Evolutionary conservation across 2,329 filamentous ascomycete genomes (phyloP), one percentile per base, ranked within the genome.

Genomic region (Canariomyces notabilis): DNA sequence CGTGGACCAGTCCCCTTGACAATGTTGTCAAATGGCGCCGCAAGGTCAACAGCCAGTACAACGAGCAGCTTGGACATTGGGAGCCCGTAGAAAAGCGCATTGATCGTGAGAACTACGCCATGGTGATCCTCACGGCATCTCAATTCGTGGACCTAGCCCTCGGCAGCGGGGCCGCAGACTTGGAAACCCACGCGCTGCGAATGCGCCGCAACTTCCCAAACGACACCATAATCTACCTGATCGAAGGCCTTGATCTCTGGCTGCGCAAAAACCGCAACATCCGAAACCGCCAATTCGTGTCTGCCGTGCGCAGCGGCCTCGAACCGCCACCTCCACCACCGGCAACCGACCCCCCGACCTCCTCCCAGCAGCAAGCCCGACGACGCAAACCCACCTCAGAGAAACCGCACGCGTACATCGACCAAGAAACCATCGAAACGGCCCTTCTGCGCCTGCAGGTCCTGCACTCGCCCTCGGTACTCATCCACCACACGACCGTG

Each of bases 401-500:
- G 7, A 29, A 29, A 46, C 63, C 61, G 21, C 61, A 55, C 37
- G 68, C 75, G 29, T 76, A 80, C 43, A 68, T 90, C 20, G 77
- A 84, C 45, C 83, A 89, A 48, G 80, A 87, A 53, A 61, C 69
- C 18, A 70, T 90, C 36, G 86, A 90, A 59, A 82, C 87, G 55
- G 82, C 83, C 4, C 69, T 90, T 3, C 69, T 91, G 9, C 71
- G 77, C 14, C 67, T 91, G 4, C 87, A 91, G 61, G 73, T 90
- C 5, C 64, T 76, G 19, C 81, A 90, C 62, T 69, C 71, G n/a
- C n/a, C n/a, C 5, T 29, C 26, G 9, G 77, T 77, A 18, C 67
- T 87, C 4, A 80, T 90, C 36, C 84, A 89, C 61, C 85, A 91
- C 61, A 87, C 83, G 1, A 65, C 64, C 12, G 65, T 69, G 2